Percentiles rank a stretch among this genome's conserved stretches.
Evolutionary conservation across 2,329 filamentous ascomycete genomes (phyloP).

Genomic region (Myriangium duriaei): DNA sequence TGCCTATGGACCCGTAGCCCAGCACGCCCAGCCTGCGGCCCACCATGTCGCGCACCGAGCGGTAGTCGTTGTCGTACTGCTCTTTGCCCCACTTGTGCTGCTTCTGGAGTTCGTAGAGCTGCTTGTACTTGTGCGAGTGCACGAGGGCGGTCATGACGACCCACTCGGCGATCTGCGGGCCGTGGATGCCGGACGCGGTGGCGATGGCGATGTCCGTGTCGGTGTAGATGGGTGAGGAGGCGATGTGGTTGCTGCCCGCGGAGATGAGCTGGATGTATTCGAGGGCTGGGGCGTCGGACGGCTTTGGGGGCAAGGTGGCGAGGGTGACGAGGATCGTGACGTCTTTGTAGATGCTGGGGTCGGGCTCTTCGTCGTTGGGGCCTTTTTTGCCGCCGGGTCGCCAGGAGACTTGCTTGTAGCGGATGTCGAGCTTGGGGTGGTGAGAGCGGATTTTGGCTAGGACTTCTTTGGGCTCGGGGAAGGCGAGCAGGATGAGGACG

Average conservation of each 20-base stretch:
- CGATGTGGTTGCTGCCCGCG: conserved; percentile 44
- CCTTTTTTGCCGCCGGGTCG: conserved; percentile 1
- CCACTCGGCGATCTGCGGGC: conserved; percentile 56
- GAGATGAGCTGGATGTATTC: conserved; percentile 45
- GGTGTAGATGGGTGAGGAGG: conserved; percentile 41
- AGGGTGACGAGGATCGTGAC: conserved; percentile 38
- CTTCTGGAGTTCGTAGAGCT: conserved; percentile 46
- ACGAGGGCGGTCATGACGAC: conserved; percentile 49
- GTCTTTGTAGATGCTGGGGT: conserved; percentile 27
- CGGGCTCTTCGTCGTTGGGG: not conserved
- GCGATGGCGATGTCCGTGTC: conserved; percentile 41
- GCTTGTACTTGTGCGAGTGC: conserved; percentile 42
- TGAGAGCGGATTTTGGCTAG: conserved; percentile 27
- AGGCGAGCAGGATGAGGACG: conserved; percentile 21
- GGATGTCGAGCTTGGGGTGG: conserved; percentile 35
- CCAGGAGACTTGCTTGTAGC: conserved; percentile 24
- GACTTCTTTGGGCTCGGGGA: conserved; percentile 26
- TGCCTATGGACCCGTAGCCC: conserved; percentile 50
- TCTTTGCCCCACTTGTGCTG: conserved; percentile 39
- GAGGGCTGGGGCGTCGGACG: conserved; percentile 26
- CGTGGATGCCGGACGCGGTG: conserved; percentile 45
- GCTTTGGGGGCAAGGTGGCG: conserved; percentile 29
- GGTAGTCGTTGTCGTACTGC: conserved; percentile 18
- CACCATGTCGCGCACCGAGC: conserved; percentile 39
- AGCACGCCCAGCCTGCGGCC: conserved; percentile 47